Base-by-base conservation (phyloP, 2,329 filamentous ascomycete genomes). In the Bipolaris sorokiniana region DNA sequence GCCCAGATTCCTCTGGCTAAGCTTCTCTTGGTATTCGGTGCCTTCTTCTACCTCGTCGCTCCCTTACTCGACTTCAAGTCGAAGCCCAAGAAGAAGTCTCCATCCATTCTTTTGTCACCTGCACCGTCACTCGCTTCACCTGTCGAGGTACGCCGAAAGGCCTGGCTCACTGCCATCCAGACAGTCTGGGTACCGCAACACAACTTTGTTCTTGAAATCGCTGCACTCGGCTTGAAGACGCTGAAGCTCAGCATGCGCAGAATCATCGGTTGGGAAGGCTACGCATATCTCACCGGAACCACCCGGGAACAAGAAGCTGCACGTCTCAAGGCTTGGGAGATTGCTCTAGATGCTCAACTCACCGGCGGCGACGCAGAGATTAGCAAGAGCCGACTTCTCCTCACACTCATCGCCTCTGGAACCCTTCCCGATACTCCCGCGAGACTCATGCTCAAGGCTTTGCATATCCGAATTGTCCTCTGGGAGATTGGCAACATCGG, bases 131-230 rank as follows among this genome's bases (percentile, higher is more conserved):
- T 92, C 55, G 87, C 90, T 3, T 93, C 92, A 0, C 89, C 93
- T 0, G 92, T 96, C 54, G 87, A 95, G 65, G 90, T 96, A 44
- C 89, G 92, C 48, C 88, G 90, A 58, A 90, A 92, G 74, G 93
- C 93, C 31, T 97, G 94, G 93, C 87, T 96, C 55, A 97, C 93
- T 3, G 91, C 93, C 7, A 89, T 97, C 57, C 93, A 97, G 77
- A 94, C 90, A 3, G 91, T 97, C 22, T 96, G 92, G 86, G 90
- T 97, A 13, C 94, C 94, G 10, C 86, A 89, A 18, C 91, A 96
- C 75, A 91, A 89, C 65, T 93, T 96, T 74, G 84, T 94, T 64
- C 86, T 96, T 3, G 94, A 97, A 75, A 89, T 91, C 53, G 87
- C 90, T 15, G 93, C 92, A 3, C 83, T 97, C 22, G 82, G 88